Evolutionary conservation across 352 stramenopile genomes (phyloP).

Genomic region (Pythium aphanidermatum): DNA sequence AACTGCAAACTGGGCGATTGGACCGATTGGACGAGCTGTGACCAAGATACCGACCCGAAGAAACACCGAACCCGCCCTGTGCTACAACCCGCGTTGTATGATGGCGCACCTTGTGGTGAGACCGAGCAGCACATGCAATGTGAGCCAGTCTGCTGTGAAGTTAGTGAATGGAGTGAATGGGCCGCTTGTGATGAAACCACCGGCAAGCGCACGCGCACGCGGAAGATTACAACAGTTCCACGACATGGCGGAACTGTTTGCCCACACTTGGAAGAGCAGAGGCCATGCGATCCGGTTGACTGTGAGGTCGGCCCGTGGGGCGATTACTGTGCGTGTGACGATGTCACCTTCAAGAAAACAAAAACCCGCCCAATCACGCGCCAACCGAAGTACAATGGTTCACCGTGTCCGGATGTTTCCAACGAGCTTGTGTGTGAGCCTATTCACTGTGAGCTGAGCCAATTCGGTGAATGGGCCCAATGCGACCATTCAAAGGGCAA

Average conservation of each 20-base stretch:
- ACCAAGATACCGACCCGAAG: constrained; percentile 32
- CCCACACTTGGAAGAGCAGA: constrained; percentile 25
- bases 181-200: constrained; percentile 31
- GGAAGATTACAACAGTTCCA: constrained; percentile 15
- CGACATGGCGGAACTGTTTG: constrained; percentile 32
- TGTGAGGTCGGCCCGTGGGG: constrained; percentile 40
- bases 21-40: constrained; percentile 43
- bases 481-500: constrained; percentile 6
- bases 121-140: constrained; percentile 33
- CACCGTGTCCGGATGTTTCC: constrained; percentile 28
- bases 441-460: constrained; percentile 37
- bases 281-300: constrained; percentile 34
- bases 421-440: constrained; percentile 50
- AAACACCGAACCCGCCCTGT: constrained; percentile 34
- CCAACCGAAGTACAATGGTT: constrained; percentile 33
- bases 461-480: constrained; percentile 1
- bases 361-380: constrained; percentile 30
- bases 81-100: constrained; percentile 20
- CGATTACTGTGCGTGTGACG: constrained; percentile 44
- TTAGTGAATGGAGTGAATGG: constrained; percentile 37
- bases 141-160: constrained; percentile 33
- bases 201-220: constrained; percentile 33
- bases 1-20: constrained; percentile 33
- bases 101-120: constrained; percentile 23
- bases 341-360: constrained; percentile 37